phyloP scores from a whole-genome alignment of 176 grass and related monocot genomes.

The Eleusine indica region DNA sequence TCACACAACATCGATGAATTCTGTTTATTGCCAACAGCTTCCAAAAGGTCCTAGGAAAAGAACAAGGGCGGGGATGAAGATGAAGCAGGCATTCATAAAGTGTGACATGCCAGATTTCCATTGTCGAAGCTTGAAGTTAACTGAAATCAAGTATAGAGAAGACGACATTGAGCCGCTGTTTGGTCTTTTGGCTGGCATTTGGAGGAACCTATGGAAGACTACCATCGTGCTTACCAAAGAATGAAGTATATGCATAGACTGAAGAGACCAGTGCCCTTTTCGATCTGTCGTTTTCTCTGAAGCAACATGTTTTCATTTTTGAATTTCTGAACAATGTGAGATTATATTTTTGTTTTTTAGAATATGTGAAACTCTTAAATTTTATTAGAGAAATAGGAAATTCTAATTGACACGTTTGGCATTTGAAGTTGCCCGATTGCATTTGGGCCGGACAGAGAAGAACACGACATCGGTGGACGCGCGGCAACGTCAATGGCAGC shows the following conservation, averaged over 20 bases:
- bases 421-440: no score
- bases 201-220: constrained; percentile 29
- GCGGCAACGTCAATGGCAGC: no score
- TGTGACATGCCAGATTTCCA: background rate
- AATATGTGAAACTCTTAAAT: no score
- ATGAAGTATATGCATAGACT: background rate
- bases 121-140: constrained; percentile 32
- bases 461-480: no score
- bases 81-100: background rate
- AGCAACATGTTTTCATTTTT: no score
- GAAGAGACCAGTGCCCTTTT: no score
- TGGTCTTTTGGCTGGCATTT: constrained; percentile 24
- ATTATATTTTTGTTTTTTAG: no score
- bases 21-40: constrained; percentile 15
- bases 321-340: no score
- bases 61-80: background rate
- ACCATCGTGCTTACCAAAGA: constrained; percentile 12
- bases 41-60: constrained; percentile 16
- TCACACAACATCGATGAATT: background rate
- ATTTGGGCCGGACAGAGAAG: no score
- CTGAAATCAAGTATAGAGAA: constrained; percentile 26
- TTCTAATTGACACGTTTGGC: no score
- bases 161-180: background rate
- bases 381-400: no score
- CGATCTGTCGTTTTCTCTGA: no score